These are phyloP conservation scores for Rauvolfia tetraphylla DNA, from an alignment of 257 asterid genomes.

Conservation along the genomic window DNA sequence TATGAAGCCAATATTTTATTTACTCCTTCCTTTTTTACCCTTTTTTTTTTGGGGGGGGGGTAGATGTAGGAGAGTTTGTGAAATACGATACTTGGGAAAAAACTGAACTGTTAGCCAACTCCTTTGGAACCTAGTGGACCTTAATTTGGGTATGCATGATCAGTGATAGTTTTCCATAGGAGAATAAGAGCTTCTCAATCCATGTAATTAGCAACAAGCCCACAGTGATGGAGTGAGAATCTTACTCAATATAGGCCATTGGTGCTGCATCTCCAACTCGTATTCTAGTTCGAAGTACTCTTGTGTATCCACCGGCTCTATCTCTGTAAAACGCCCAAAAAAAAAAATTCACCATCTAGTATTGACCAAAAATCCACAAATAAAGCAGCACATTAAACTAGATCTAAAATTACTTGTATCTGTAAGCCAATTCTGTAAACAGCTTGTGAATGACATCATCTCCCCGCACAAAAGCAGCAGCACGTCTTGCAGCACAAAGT, in stretches of 20 bases:
- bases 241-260: conserved; percentile 95
- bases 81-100: too few relatives aligned
- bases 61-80: too few relatives aligned
- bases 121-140: too few relatives aligned
- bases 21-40: too few relatives aligned
- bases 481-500: conserved; percentile 83
- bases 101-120: too few relatives aligned
- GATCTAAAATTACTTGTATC: conserved; percentile 70
- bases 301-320: conserved; percentile 89
- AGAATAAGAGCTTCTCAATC: neutral
- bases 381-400: neutral
- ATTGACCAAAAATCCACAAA: conserved; percentile 8
- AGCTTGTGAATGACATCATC: conserved; percentile 92
- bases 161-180: neutral
- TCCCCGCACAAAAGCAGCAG: conserved; percentile 91
- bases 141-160: too few relatives aligned
- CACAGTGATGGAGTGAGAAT: neutral
- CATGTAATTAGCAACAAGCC: neutral
- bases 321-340: conserved; percentile 29
- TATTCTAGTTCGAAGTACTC: conserved; percentile 84
- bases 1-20: too few relatives aligned
- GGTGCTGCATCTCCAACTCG: conserved; percentile 87
- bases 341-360: neutral
- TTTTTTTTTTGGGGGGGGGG: too few relatives aligned
- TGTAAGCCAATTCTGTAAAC: conserved; percentile 85